phyloP scores from a whole-genome alignment of 1,284 basidiomycete species.

The Porodaedalea pini region DNA sequence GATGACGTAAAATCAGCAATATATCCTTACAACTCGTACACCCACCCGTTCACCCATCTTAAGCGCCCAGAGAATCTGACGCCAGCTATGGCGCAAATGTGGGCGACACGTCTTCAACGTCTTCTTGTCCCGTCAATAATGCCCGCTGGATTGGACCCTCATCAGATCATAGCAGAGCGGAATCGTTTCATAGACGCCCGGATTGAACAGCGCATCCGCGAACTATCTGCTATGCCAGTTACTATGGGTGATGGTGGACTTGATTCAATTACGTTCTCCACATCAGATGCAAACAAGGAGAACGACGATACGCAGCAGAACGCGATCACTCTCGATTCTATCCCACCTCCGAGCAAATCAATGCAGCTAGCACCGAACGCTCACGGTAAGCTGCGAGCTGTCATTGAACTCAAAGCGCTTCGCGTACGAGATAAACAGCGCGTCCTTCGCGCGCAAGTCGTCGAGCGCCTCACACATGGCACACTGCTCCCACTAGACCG shows the following conservation, averaged over 20 bases:
- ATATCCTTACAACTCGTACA: constrained; percentile 95
- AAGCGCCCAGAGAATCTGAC: constrained; percentile 57
- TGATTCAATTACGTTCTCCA: constrained; percentile 45
- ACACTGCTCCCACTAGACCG: constrained; percentile 91
- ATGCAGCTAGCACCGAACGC: constrained; percentile 53
- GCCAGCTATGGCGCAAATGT: constrained; percentile 41
- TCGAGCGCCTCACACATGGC: constrained; percentile 85
- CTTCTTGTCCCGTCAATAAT: constrained; percentile 86
- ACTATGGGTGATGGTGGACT: constrained; percentile 78
- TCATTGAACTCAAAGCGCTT: constrained; percentile 95
- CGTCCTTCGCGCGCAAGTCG: constrained; percentile 79
- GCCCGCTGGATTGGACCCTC: constrained; percentile 92
- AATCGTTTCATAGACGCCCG: constrained; percentile 90
- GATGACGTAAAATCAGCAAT: constrained; percentile 79
- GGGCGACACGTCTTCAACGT: constrained; percentile 73
- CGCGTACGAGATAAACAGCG: constrained; percentile 90
- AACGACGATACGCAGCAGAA: constrained; percentile 26
- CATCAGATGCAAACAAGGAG: constrained; percentile 41
- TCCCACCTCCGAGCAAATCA: constrained; percentile 23
- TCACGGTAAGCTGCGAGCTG: constrained; percentile 81
- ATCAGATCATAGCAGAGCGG: constrained; percentile 87
- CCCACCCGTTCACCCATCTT: constrained; percentile 79
- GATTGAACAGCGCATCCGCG: constrained; percentile 84
- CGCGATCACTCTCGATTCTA: constrained; percentile 12
- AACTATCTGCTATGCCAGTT: constrained; percentile 82